phyloP scores from a whole-genome alignment of 164 flowering plant genomes.

The Chimonanthus praecox region DNA sequence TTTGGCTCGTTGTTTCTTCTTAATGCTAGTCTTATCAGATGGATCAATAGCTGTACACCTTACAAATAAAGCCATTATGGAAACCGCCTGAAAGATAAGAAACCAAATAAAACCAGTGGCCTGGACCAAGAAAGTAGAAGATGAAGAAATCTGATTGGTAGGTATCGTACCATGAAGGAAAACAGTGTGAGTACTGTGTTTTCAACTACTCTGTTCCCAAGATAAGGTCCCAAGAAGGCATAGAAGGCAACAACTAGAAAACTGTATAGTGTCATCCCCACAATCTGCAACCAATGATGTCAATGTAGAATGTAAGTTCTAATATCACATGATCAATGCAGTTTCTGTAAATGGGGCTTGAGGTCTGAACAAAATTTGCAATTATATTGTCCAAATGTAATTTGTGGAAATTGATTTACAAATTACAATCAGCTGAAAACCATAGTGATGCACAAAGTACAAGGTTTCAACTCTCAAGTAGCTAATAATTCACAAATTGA shows the following conservation, averaged over 20 bases:
- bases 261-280: conserved; percentile 66
- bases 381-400: background rate
- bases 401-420: background rate
- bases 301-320: background rate
- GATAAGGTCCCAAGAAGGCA: conserved; percentile 71
- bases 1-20: conserved; percentile 47
- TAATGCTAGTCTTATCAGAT: conserved; percentile 58
- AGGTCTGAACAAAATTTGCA: too few relatives aligned
- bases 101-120: conserved; percentile 6
- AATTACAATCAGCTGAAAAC: background rate
- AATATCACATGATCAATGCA: background rate
- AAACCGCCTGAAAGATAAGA: conserved; percentile 48
- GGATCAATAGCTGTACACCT: conserved; percentile 91
- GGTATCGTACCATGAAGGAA: conserved; percentile 53
- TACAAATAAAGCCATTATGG: conserved; percentile 60
- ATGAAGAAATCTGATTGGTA: too few relatives aligned
- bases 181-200: conserved; percentile 54
- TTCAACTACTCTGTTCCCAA: conserved; percentile 68
- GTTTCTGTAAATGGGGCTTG: background rate
- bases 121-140: background rate
- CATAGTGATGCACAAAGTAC: background rate
- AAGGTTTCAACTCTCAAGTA: background rate
- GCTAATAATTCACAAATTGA: background rate
- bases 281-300: conserved; percentile 47
- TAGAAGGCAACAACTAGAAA: conserved; percentile 68